These are phyloP conservation scores for Caulochytrium protostelioides DNA, from an alignment of 371 early-diverging fungal species.

Conservation along the genomic window DNA sequence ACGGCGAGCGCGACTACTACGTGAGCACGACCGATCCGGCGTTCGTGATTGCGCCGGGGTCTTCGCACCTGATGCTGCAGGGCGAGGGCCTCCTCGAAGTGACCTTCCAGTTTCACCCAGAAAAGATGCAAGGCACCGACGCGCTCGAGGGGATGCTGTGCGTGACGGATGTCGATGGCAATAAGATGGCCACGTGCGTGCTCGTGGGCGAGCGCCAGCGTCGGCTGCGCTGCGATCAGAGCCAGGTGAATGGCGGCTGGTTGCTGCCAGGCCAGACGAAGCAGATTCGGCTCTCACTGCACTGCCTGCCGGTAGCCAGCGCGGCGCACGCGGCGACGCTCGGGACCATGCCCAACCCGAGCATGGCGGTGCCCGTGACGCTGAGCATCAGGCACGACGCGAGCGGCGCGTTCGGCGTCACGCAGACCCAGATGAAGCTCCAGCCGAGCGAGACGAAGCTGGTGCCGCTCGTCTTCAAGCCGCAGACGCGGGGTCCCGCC, in stretches of 20 bases:
- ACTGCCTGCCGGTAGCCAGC: not conserved
- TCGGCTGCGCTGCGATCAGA: conserved; percentile 19
- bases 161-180: conserved; percentile 27
- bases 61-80: conserved; percentile 24
- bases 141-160: conserved; percentile 19
- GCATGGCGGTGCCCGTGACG: too few species aligned
- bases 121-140: conserved; percentile 16
- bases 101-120: conserved; percentile 18
- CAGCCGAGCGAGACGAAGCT: conserved; percentile 20
- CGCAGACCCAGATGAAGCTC: conserved; percentile 9
- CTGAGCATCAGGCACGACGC: too few species aligned
- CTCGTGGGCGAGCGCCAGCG: conserved; percentile 18
- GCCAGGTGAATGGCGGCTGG: conserved; percentile 26
- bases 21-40: conserved; percentile 12
- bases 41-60: too few species aligned
- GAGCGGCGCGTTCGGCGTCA: conserved; percentile 13
- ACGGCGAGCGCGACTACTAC: conserved; percentile 27
- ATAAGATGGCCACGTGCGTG: conserved; percentile 17
- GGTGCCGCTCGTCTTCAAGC: conserved; percentile 21
- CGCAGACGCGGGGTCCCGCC: conserved; percentile 18
- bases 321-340: too few species aligned
- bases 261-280: conserved; percentile 24
- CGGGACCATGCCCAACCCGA: too few species aligned
- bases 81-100: conserved; percentile 29
- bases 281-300: conserved; percentile 3